Percentiles rank a stretch among this genome's conserved stretches.
These are phyloP conservation scores for Castanopsis chinensis DNA, from an alignment of 306 rosid genomes.

Conservation along the genomic window DNA sequence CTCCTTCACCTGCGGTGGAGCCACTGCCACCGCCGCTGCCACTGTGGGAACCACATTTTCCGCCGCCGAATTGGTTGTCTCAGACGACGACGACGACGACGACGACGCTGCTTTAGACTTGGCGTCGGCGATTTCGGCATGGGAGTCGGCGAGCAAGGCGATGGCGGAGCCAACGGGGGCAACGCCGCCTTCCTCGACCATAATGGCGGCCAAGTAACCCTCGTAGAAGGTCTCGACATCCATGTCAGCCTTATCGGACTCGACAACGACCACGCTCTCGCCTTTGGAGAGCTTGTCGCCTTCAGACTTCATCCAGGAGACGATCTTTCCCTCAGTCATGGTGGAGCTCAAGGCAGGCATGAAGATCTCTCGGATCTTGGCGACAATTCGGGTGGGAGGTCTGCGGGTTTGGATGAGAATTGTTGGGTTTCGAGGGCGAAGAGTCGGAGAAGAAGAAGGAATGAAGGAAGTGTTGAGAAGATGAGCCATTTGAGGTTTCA, in stretches of 20 bases:
- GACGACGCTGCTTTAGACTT: slow-evolving; percentile 46
- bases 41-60: slow-evolving; percentile 31
- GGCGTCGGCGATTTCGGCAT: slow-evolving; percentile 76
- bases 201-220: slow-evolving; percentile 87
- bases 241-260: slow-evolving; percentile 99
- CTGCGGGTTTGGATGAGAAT: slow-evolving; percentile 14
- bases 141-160: slow-evolving; percentile 80
- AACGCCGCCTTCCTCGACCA: slow-evolving; percentile 85
- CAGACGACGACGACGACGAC: slow-evolving; percentile 7
- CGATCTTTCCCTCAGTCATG: slow-evolving; percentile 96
- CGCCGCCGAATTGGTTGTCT: slow-evolving; percentile 24
- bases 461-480: slow-evolving; percentile 68
- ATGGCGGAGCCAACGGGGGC: slow-evolving; percentile 92
- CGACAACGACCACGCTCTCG: slow-evolving; percentile 96
- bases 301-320: slow-evolving; percentile 91
- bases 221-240: slow-evolving; percentile 98
- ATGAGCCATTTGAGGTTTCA: slow-evolving; percentile 58
- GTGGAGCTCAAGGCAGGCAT: slow-evolving; percentile 99
- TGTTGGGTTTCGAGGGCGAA: slow-evolving; percentile 17
- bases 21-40: slow-evolving; percentile 10
- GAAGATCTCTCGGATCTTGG: slow-evolving; percentile 96
- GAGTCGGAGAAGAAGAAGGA: slow-evolving; percentile 33
- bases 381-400: slow-evolving; percentile 34
- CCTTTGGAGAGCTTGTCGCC: slow-evolving; percentile 94
- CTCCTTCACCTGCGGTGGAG: too few relatives aligned